phyloP scores from a whole-genome alignment of 495 filamentous ascomycete species.

The Xylaria bambusicola region DNA sequence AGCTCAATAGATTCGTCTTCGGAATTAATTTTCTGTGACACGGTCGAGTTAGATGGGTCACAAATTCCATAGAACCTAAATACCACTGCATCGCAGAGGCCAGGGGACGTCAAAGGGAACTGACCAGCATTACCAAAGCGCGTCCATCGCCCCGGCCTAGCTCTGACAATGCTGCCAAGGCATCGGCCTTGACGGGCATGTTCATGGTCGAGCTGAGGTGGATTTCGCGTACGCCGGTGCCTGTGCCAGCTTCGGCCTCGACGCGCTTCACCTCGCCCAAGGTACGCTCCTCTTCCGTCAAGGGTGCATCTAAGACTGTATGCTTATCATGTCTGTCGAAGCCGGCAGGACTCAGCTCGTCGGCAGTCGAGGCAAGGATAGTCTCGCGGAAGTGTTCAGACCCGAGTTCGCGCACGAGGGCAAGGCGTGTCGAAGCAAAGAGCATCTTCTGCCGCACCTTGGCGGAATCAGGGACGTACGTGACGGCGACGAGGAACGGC shows the following conservation, averaged over 20 bases:
- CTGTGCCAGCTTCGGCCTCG: constrained; percentile 75
- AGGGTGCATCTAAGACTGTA: constrained; percentile 65
- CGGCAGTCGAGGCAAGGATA: constrained; percentile 73
- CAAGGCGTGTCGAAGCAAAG: constrained; percentile 85
- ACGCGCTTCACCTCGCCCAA: constrained; percentile 75
- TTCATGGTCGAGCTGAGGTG: constrained; percentile 61
- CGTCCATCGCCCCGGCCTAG: constrained; percentile 54
- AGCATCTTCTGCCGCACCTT: constrained; percentile 95
- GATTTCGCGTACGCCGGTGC: constrained; percentile 64
- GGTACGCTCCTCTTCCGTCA: constrained; percentile 85
- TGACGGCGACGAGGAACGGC: constrained; percentile 70
- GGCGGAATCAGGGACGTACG: constrained; percentile 88
- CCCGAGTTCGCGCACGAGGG: constrained; percentile 82
- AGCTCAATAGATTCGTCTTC: constrained; percentile 78
- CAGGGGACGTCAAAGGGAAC: constrained; percentile 30
- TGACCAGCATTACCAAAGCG: constrained; percentile 77
- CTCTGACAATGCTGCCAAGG: constrained; percentile 62
- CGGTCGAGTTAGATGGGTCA: background rate
- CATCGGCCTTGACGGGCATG: constrained; percentile 70
- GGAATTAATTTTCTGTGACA: constrained; percentile 67
- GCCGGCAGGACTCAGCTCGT: constrained; percentile 69
- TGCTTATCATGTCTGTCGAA: constrained; percentile 78
- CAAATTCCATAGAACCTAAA: too few relatives aligned
- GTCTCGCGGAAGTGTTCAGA: constrained; percentile 81
- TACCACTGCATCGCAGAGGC: too few relatives aligned